phyloP scores from a whole-genome alignment of 2,329 filamentous ascomycete species.

The Hypoxylon rubiginosum region DNA sequence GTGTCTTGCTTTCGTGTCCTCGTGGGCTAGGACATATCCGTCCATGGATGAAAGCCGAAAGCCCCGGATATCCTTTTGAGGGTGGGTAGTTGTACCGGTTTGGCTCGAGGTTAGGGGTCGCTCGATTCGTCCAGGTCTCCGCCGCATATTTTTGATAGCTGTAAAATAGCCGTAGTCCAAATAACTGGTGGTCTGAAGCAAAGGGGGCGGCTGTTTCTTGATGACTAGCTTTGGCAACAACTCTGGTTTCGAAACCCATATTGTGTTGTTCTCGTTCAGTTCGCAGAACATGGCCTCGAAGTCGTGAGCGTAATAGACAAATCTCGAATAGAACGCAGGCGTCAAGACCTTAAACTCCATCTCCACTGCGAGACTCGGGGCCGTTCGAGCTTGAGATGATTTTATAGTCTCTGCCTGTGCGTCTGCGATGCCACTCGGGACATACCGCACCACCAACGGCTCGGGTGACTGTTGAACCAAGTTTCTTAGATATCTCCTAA shows the following conservation, averaged over 20 bases:
- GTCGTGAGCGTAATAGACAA: slow-evolving; percentile 73
- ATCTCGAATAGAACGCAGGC: slow-evolving; percentile 75
- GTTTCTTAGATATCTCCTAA: slow-evolving; percentile 62
- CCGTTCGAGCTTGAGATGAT: slow-evolving; percentile 49
- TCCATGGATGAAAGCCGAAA: slow-evolving; percentile 67
- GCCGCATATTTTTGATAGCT: slow-evolving; percentile 60
- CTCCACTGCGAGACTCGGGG: slow-evolving; percentile 48
- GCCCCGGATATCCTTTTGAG: slow-evolving; percentile 58
- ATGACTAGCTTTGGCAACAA: slow-evolving; percentile 62
- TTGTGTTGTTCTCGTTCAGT: slow-evolving; percentile 68
- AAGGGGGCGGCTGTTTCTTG: slow-evolving; percentile 55
- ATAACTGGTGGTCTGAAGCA: slow-evolving; percentile 52
- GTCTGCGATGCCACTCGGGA: slow-evolving; percentile 62
- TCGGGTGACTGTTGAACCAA: slow-evolving; percentile 62
- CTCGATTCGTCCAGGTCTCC: slow-evolving; percentile 57
- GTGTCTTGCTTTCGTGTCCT: slow-evolving; percentile 46
- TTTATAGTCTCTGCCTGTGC: slow-evolving; percentile 55
- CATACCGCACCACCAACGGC: slow-evolving; percentile 66
- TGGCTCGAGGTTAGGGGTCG: slow-evolving; percentile 58
- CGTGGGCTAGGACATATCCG: slow-evolving; percentile 58
- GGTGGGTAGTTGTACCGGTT: slow-evolving; percentile 15
- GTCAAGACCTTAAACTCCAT: slow-evolving; percentile 72
- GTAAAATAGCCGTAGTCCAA: slow-evolving; percentile 60
- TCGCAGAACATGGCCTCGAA: slow-evolving; percentile 73
- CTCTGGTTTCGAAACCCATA: slow-evolving; percentile 68